Evolutionary conservation across 202 grass and related monocot species (phyloP), one percentile per base, ranked within the genome.

Genomic region (Alloteropsis angusta): DNA sequence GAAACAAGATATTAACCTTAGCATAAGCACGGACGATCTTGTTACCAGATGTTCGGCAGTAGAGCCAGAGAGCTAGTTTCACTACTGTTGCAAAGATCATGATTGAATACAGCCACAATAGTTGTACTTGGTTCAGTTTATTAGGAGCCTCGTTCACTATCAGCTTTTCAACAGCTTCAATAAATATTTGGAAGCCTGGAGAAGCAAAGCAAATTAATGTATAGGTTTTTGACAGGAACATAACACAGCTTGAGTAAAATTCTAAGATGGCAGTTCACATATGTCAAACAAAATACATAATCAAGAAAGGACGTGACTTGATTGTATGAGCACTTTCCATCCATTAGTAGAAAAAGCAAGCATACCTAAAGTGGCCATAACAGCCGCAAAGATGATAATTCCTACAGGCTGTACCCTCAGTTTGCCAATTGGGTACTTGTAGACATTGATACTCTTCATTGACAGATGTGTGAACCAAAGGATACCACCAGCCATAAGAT

Each of bases 391-490:
- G 79, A 98, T 81, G 85, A 98, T 93, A 79, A 98, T 98, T 36
- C 95, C 95, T 58, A 98, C 92, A 21, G 95, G 95, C 42, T 98
- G 95, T 49, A 98, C 89, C 28, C 95, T 87, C 87, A 98, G 59
- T 93, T 98, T 98, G 30, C 95, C 95, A 77, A 98, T 94, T 37
- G 95, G 95, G 38, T 94, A 97, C 79, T 94, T 88, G 76, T 94
- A 94, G n/a, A 97, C 87, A 42, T 97, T 92, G 22, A 94, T 88
- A 77, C 80, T 89, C 75, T 94, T 98, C 95, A 98, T 98, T 4
- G 91, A 98, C 36, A 94, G 82, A 90, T 98, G 95, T 45, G 95
- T 93, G 78, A 98, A 98, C 95, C 95, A 98, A 61, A 98, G 92
- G 14, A 98, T 98, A 65, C 89, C 89, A 65, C 95, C 95, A 55